Percentiles rank a stretch among this genome's conserved stretches.
Evolutionary conservation across 139 green algal species (phyloP).

Genomic region (Prasinococcaceae sp.): DNA sequence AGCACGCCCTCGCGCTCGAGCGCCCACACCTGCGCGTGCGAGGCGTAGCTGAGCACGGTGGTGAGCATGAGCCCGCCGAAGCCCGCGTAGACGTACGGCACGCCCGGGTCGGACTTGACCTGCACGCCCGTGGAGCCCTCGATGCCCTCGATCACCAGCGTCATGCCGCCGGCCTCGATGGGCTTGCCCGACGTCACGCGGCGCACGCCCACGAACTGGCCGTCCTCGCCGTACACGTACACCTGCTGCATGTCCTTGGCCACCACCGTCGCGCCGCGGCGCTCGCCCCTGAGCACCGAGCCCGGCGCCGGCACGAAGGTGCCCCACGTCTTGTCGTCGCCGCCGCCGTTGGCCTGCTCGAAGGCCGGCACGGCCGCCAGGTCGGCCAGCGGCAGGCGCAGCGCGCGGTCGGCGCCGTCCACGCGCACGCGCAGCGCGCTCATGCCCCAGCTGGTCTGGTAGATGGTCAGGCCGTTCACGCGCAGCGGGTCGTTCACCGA

Average conservation of each 20-base stretch:
- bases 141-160: constrained; percentile 55
- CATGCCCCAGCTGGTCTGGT: constrained; percentile 92
- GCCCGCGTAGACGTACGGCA: constrained; percentile 87
- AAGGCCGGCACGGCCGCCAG: too few relatives aligned
- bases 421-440: constrained; percentile 46
- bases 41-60: constrained; percentile 80
- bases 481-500: constrained; percentile 87
- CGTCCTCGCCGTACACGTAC: constrained; percentile 68
- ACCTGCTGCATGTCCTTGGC: constrained; percentile 78
- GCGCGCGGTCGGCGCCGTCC: constrained; percentile 14
- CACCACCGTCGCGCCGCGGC: constrained; percentile 46
- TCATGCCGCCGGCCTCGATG: constrained; percentile 69
- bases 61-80: constrained; percentile 86
- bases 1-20: constrained; percentile 22
- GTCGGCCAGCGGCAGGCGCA: constrained; percentile 70
- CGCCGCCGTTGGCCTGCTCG: constrained; percentile 21
- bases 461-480: constrained; percentile 63
- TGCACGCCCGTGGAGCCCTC: constrained; percentile 19
- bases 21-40: constrained; percentile 64
- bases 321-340: constrained; percentile 20
- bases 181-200: constrained; percentile 59
- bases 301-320: constrained; percentile 18
- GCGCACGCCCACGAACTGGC: constrained; percentile 85
- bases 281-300: background rate
- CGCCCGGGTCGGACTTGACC: constrained; percentile 63